Conservation (phyloP, 2,329 filamentous ascomycete genomes). For the Fusarium armeniacum region DNA sequence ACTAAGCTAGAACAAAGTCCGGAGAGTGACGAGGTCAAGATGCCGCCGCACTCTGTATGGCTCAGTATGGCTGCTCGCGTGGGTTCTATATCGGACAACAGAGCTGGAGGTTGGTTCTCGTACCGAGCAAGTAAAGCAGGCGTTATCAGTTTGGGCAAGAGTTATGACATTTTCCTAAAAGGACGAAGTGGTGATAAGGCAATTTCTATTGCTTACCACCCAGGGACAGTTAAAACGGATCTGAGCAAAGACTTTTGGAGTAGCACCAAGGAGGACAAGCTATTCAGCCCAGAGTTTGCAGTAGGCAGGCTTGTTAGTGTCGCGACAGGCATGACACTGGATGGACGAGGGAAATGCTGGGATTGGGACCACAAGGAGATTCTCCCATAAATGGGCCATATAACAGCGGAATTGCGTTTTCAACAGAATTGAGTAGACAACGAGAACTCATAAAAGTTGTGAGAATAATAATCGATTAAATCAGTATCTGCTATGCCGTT, state of each 20-base stretch:
- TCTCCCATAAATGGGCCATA: conserved; percentile 17
- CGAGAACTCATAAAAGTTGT: background rate
- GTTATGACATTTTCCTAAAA: conserved; percentile 76
- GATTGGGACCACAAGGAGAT: conserved; percentile 76
- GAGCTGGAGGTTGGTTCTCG: conserved; percentile 83
- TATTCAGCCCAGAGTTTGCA: conserved; percentile 77
- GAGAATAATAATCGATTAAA: conserved; percentile 40
- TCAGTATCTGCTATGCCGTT: conserved; percentile 40
- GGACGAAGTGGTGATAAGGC: conserved; percentile 71
- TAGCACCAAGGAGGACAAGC: conserved; percentile 69
- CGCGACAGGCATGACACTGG: conserved; percentile 62
- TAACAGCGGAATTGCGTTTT: background rate
- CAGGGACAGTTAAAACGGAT: conserved; percentile 83
- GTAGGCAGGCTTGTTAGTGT: conserved; percentile 75
- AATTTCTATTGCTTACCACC: conserved; percentile 79
- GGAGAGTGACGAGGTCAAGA: conserved; percentile 45
- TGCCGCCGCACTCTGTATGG: conserved; percentile 72
- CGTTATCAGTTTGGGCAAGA: conserved; percentile 78
- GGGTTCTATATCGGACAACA: conserved; percentile 79
- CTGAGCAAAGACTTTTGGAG: conserved; percentile 81
- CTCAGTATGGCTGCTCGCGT: conserved; percentile 85
- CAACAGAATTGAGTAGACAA: background rate
- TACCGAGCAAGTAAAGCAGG: conserved; percentile 84
- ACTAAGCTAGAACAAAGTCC: conserved; percentile 54
- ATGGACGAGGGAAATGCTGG: conserved; percentile 74